Conservation (phyloP, 164 flowering plant genomes). For the Kalanchoe fedtschenkoi region DNA sequence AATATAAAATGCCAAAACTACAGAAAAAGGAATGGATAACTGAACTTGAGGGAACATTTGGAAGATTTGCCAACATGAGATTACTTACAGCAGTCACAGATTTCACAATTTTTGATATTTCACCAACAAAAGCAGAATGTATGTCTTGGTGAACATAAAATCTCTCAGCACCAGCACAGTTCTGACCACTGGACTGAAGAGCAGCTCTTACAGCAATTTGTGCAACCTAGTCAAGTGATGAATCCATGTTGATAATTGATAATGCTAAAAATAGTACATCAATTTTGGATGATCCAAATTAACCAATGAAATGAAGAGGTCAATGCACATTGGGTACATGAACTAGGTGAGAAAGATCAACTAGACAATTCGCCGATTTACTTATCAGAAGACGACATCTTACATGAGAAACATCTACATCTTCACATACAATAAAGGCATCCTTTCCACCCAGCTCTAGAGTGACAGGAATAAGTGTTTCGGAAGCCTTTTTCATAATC, state of each 20-base stretch:
- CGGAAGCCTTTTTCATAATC: slow-evolving; percentile 89
- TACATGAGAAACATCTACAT: slow-evolving; percentile 88
- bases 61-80: background rate
- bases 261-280: background rate
- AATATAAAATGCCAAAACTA: background rate
- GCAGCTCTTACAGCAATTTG: slow-evolving; percentile 90
- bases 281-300: background rate
- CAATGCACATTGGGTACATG: background rate
- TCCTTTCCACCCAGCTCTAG: slow-evolving; percentile 99
- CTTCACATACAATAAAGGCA: slow-evolving; percentile 95
- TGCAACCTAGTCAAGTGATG: slow-evolving; percentile 49
- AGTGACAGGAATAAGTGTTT: slow-evolving; percentile 76
- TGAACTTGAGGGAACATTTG: background rate
- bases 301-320: background rate
- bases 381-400: slow-evolving; percentile 10
- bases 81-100: slow-evolving; percentile 76
- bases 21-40: background rate
- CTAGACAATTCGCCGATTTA: background rate
- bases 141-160: slow-evolving; percentile 84
- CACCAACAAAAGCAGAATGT: slow-evolving; percentile 66
- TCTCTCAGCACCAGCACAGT: slow-evolving; percentile 99
- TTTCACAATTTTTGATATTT: slow-evolving; percentile 72
- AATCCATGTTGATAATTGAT: background rate
- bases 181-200: slow-evolving; percentile 97
- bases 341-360: background rate